phyloP scores from a whole-genome alignment of 495 filamentous ascomycete species.

The Penicillium roqueforti region DNA sequence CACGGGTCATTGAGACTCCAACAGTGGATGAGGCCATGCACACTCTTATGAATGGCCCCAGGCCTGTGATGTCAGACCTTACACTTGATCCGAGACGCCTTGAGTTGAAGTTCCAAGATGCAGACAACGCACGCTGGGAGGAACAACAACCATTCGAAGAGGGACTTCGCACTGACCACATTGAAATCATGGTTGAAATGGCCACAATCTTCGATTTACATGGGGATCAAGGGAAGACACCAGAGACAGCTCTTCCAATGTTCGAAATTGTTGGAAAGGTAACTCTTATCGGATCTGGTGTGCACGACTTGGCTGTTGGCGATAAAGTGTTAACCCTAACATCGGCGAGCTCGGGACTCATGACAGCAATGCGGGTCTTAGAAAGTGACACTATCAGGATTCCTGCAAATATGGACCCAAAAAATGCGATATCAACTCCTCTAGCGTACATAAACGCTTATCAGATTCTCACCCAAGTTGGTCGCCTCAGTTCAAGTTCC shows the following conservation, averaged over 20 bases:
- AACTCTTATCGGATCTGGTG: conserved; percentile 12
- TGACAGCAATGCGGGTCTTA: conserved; percentile 10
- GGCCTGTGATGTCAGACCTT: conserved; percentile 11
- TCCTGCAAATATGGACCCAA: conserved; percentile 7
- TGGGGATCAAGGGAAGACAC: conserved; percentile 3
- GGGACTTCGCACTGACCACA: conserved; percentile 10
- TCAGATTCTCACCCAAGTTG: conserved; percentile 14
- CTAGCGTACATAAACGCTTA: conserved; percentile 19
- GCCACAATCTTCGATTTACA: conserved; percentile 15
- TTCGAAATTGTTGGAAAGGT: conserved; percentile 18
- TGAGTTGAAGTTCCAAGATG: conserved; percentile 11
- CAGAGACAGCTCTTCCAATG: conserved; percentile 15
- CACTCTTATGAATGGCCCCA: conserved; percentile 18
- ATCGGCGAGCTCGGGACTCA: conserved; percentile 8
- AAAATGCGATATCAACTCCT: conserved; percentile 16
- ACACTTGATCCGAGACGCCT: conserved; percentile 11
- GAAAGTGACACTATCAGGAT: conserved; percentile 17
- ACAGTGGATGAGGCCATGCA: conserved; percentile 23
- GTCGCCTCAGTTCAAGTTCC: conserved; percentile 7
- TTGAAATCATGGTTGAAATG: conserved; percentile 18
- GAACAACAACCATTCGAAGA: conserved; percentile 2
- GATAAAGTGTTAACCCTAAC: conserved; percentile 16
- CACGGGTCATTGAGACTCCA: conserved; percentile 16
- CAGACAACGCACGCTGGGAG: conserved; percentile 14
- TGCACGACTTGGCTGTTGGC: conserved; percentile 15